Percentiles rank a stretch among this genome's conserved stretches.
Conservation (phyloP, 2,329 filamentous ascomycete species). For the Myrmaecium sp. region DNA sequence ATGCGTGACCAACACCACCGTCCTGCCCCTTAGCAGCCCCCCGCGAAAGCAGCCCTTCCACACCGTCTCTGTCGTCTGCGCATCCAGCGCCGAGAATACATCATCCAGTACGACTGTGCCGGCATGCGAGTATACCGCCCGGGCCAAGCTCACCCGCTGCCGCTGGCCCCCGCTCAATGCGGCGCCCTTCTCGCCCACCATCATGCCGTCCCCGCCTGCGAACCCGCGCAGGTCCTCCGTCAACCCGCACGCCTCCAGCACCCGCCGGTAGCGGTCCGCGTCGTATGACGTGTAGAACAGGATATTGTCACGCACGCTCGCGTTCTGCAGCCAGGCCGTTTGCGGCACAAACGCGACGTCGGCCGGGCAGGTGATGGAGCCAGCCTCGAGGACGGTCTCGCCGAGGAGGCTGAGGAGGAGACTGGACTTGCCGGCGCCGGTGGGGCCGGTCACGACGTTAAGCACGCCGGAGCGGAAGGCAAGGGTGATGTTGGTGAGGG, state of each 20-base stretch:
- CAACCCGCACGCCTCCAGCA: constrained; percentile 55
- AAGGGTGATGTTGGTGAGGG: constrained; percentile 46
- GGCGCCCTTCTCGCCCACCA: constrained; percentile 72
- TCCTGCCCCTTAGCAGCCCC: constrained; percentile 36
- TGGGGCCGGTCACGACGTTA: constrained; percentile 60
- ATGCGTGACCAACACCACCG: constrained; percentile 41
- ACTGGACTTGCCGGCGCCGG: constrained; percentile 62
- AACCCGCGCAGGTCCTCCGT: constrained; percentile 63
- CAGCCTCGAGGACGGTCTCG: constrained; percentile 52
- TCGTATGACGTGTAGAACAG: constrained; percentile 58
- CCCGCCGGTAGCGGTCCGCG: constrained; percentile 50
- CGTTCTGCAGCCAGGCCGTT: constrained; percentile 59
- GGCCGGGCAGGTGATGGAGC: constrained; percentile 46
- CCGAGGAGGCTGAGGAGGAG: constrained; percentile 58
- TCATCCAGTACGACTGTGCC: constrained; percentile 67
- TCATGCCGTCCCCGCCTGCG: constrained; percentile 58
- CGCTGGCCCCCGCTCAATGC: constrained; percentile 65
- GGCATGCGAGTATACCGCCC: constrained; percentile 53
- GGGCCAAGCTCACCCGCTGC: constrained; percentile 9
- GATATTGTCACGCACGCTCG: constrained; percentile 62
- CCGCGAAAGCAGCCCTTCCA: constrained; percentile 42
- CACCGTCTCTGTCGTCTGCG: constrained; percentile 33
- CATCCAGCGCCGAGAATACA: constrained; percentile 63
- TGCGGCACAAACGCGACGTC: constrained; percentile 58
- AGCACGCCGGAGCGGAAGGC: constrained; percentile 52